Conservation (phyloP, 2,329 filamentous ascomycete species). For the Fusarium succisae region DNA sequence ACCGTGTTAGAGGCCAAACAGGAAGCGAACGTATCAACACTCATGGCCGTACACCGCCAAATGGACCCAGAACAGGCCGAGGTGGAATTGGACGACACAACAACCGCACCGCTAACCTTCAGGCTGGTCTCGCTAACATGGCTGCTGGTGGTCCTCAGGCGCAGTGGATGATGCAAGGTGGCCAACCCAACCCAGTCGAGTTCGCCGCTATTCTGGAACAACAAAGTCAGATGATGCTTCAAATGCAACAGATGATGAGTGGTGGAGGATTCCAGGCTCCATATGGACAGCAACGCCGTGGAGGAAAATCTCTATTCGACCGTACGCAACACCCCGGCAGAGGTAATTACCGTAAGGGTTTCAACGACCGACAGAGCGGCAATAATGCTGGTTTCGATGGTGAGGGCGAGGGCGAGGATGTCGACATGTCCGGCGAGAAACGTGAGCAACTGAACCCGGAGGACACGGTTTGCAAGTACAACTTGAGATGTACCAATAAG, state of each 20-base stretch:
- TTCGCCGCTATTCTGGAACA: slow-evolving; percentile 85
- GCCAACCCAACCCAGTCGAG: slow-evolving; percentile 61
- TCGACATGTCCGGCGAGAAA: slow-evolving; percentile 67
- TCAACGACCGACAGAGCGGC: slow-evolving; percentile 51
- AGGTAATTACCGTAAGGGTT: slow-evolving; percentile 62
- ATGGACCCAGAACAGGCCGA: slow-evolving; percentile 71
- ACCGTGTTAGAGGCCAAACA: slow-evolving; percentile 77
- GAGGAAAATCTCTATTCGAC: slow-evolving; percentile 76
- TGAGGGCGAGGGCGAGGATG: slow-evolving; percentile 65
- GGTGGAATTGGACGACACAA: slow-evolving; percentile 60
- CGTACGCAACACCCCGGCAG: slow-evolving; percentile 68
- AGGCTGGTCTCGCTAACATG: slow-evolving; percentile 60
- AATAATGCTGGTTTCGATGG: slow-evolving; percentile 51
- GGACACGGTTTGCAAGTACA: slow-evolving; percentile 86
- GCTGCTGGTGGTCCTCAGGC: slow-evolving; percentile 48
- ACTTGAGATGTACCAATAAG: slow-evolving; percentile 85
- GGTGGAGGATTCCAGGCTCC: slow-evolving; percentile 59
- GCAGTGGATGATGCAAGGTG: slow-evolving; percentile 60
- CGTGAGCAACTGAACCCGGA: slow-evolving; percentile 66
- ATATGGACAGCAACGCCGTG: slow-evolving; percentile 48
- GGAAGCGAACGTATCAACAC: slow-evolving; percentile 84
- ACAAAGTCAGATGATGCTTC: slow-evolving; percentile 86
- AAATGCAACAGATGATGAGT: slow-evolving; percentile 71
- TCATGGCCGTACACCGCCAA: slow-evolving; percentile 75
- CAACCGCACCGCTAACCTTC: slow-evolving; percentile 60